phyloP scores from a whole-genome alignment of 768 basidiomycete species.

The Daedaleopsis sinensis region DNA sequence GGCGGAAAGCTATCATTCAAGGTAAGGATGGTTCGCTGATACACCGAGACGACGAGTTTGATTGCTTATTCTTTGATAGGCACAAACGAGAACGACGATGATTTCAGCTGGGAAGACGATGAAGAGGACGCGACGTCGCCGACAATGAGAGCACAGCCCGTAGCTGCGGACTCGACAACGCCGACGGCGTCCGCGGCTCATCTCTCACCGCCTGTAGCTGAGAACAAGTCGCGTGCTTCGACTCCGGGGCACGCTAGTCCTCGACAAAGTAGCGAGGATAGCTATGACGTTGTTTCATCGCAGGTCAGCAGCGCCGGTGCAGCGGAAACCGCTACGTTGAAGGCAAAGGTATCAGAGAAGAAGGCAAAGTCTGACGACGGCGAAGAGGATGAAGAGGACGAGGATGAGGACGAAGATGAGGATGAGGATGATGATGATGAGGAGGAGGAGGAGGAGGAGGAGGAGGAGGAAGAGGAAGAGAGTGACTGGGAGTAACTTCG shows the following conservation, averaged over 20 bases:
- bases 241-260: slow-evolving; percentile 31
- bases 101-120: slow-evolving; percentile 91
- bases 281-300: slow-evolving; percentile 40
- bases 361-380: slow-evolving; percentile 9
- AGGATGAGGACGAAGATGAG: slow-evolving; percentile 5
- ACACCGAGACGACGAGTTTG: neutral
- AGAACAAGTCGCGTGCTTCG: slow-evolving; percentile 17
- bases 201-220: slow-evolving; percentile 14
- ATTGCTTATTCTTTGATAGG: slow-evolving; percentile 37
- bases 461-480: slow-evolving; percentile 20
- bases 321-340: slow-evolving; percentile 5
- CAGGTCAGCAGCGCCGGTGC: slow-evolving; percentile 31
- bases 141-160: neutral
- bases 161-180: neutral
- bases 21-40: slow-evolving; percentile 42
- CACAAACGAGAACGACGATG: slow-evolving; percentile 75
- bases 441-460: slow-evolving; percentile 18
- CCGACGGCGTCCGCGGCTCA: neutral
- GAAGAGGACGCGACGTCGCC: slow-evolving; percentile 63
- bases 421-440: slow-evolving; percentile 27
- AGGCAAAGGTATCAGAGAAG: neutral
- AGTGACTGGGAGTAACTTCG: slow-evolving; percentile 28
- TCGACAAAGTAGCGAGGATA: slow-evolving; percentile 37
- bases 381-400: slow-evolving; percentile 15
- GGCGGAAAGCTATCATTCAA: slow-evolving; percentile 75